A percentile compares a stretch with the other conserved stretches of the same genome.
These are phyloP conservation scores for Fusarium nodosum DNA, from an alignment of 2,329 filamentous ascomycete species.

Conservation along the genomic window DNA sequence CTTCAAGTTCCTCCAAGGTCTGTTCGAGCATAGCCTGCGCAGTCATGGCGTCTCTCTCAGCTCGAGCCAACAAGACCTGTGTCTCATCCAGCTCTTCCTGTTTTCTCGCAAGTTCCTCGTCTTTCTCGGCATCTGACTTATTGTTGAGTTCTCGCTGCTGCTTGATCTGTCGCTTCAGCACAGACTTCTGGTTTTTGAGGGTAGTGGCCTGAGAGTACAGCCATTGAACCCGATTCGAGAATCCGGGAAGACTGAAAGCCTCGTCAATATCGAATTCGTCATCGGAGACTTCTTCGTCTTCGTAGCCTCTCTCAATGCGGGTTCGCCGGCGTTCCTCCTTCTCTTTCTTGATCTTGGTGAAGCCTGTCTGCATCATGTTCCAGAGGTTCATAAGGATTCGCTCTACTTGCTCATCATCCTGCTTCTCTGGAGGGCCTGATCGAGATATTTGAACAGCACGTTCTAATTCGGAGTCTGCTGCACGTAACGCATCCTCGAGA, in stretches of 20 bases:
- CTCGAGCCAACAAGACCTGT: constrained; percentile 54
- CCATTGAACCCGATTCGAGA: constrained; percentile 83
- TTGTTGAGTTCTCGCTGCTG: constrained; percentile 94
- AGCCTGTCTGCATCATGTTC: constrained; percentile 66
- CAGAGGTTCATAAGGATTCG: constrained; percentile 67
- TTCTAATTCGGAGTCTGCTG: constrained; percentile 61
- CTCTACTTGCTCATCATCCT: constrained; percentile 67
- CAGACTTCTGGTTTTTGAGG: constrained; percentile 88
- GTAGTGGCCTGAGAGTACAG: constrained; percentile 82
- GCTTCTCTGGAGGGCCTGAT: constrained; percentile 47
- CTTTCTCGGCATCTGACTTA: constrained; percentile 82
- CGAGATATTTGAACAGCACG: constrained; percentile 51
- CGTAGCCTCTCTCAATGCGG: constrained; percentile 68
- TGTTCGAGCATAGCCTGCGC: constrained; percentile 65
- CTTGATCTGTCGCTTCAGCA: constrained; percentile 91
- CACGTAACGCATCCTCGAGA: constrained; percentile 71
- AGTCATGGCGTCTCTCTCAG: constrained; percentile 56
- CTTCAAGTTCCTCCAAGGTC: constrained; percentile 63
- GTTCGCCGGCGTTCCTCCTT: constrained; percentile 67
- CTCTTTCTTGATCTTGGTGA: constrained; percentile 67
- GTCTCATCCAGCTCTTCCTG: constrained; percentile 67
- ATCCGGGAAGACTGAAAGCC: constrained; percentile 79
- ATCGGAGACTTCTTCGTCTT: constrained; percentile 72
- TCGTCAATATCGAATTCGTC: constrained; percentile 70
- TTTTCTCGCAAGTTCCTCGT: constrained; percentile 72